Evolutionary conservation across 2,329 filamentous ascomycete genomes (phyloP), one percentile per base, ranked within the genome.

Genomic region (Fusarium luffae): DNA sequence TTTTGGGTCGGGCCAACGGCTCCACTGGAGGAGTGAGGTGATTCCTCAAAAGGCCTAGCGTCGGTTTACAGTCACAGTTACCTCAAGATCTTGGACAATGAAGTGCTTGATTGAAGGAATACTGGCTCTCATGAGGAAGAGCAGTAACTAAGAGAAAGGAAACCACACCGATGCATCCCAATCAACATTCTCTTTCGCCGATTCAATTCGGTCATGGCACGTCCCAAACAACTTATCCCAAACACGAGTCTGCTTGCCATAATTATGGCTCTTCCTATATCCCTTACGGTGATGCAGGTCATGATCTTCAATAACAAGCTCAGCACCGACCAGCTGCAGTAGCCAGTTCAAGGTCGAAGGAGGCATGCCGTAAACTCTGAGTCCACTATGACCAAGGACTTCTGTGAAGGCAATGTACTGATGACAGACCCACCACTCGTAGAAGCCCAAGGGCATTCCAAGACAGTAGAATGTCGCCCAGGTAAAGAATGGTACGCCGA

Each of bases 391-490:
- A 1, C 66, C 66, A 0, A 69, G 30, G 5, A 69, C 63, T 13
- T 69, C 66, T 9, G 66, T 69, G n/a, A 69, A 69, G 18, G 59
- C 50, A 0, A 69, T 60, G n/a, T 69, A 69, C 37, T 69, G 66
- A 27, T 69, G 66, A 25, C 66, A 69, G 7, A 69, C 59, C 66
- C 66, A 69, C 66, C 66, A 69, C 1, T 69, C 66, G 4, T 69
- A 69, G 7, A 54, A 69, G 27, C 63, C 66, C 2, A 69, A 18
- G 1, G 63, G 66, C 4, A 69, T 63, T 2, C 63, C 54, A 6
- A 68, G 7, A 18, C 44, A 40, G 14, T 30, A 40, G n/a, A 69
- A 69, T 2, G 66, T 64, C 18, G 16, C 16, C 58, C 50, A 69
- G 1, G 66, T 69, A 5, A 69, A 37, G 10, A 69, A 68, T 0